Evolutionary conservation across 495 filamentous ascomycete genomes (phyloP).

Genomic region (Friedmanniomyces simplex): DNA sequence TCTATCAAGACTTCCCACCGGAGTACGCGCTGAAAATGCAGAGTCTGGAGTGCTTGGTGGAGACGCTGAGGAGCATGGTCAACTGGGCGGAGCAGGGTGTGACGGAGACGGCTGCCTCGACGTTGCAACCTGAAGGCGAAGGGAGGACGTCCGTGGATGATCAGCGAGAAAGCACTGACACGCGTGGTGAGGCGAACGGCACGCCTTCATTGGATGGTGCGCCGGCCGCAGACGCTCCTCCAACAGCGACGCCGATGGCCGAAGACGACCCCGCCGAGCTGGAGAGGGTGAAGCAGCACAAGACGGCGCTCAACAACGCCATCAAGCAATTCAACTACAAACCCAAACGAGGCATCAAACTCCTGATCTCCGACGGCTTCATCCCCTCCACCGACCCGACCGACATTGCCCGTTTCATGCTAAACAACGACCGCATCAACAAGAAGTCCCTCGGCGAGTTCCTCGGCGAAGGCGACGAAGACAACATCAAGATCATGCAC

Average conservation of each 20-base stretch:
- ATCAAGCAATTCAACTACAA: constrained; percentile 97
- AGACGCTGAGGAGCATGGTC: constrained; percentile 77
- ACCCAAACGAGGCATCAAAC: constrained; percentile 85
- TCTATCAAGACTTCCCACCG: constrained; percentile 58
- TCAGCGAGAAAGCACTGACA: constrained; percentile 72
- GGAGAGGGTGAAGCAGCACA: constrained; percentile 84
- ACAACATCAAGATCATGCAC: constrained; percentile 96
- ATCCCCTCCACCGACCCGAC: constrained; percentile 63
- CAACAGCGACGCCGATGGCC: too few relatives aligned
- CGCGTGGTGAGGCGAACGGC: constrained; percentile 27
- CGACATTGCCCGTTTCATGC: constrained; percentile 76
- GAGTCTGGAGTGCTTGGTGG: constrained; percentile 77
- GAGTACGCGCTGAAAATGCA: constrained; percentile 84
- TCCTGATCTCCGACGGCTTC: constrained; percentile 72
- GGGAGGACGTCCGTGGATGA: constrained; percentile 60
- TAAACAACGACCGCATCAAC: constrained; percentile 64
- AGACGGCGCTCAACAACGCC: constrained; percentile 81
- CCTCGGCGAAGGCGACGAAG: constrained; percentile 81
- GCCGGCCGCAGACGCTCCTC: constrained; percentile 39
- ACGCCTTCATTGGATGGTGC: constrained; percentile 4
- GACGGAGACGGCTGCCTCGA: constrained; percentile 31
- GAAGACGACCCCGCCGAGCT: constrained; percentile 88
- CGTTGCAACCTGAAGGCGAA: constrained; percentile 38
- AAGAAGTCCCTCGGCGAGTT: constrained; percentile 91
- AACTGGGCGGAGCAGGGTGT: constrained; percentile 83